Evolutionary conservation across 441 rosid genomes (phyloP), one percentile per base, ranked within the genome.

Genomic region (Erysimum cheiri): DNA sequence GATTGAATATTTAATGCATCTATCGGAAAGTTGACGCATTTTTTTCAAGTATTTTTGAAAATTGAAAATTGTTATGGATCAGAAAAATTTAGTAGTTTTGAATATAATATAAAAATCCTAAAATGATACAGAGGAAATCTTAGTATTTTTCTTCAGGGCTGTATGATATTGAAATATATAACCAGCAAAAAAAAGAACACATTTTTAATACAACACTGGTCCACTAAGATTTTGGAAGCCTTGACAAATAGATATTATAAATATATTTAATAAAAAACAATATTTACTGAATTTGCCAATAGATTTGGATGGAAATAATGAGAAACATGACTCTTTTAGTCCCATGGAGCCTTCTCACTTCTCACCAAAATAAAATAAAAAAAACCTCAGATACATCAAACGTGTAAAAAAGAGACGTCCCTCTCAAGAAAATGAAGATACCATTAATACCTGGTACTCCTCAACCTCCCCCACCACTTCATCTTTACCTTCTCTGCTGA

Each of bases 401-500:
- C 53, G 44, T 48, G 46, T 72, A 37, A 46, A 62, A 61, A 13
- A 4, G 47, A 66, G 40, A 66, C 73, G 73, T 66, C 58, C 14
- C n/a, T 60, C 69, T n/a, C 73, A 43, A 67, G 71, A 10, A 24
- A 64, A 19, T 8, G 35, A 65, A 35, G 8, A 17, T 2, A 19
- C 36, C 66, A 40, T 40, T 22, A 97, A 59, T 77, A 78, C 85
- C 94, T 93, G 17, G 91, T 61, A 71, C 98, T 96, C 78, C 87
- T 96, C 79, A 90, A 88, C 74, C 98, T 89, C 54, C 92, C 96
- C 99, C 97, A 96, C 94, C 93, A 96, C 67, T 91, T 96, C 93
- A 79, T 87, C 78, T 93, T 96, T 73, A 70, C 84, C 50, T 70
- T 82, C 60, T 89, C 93, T n/a, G 80, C 75, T 8, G 86, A 86